phyloP scores from a whole-genome alignment of 306 rosid species.

The Herpetospermum pedunculosum region DNA sequence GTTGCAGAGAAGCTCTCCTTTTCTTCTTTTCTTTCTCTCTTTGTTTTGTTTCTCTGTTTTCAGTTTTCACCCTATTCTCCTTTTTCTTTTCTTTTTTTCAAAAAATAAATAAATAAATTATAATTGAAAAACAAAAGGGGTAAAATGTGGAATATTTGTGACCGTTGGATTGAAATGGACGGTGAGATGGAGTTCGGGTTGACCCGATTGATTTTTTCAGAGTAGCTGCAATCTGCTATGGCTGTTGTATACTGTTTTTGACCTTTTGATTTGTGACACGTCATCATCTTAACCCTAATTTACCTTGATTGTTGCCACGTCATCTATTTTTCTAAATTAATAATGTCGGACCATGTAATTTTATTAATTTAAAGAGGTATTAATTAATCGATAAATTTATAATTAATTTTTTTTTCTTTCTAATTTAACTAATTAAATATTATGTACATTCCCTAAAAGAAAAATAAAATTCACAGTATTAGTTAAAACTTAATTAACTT shows the following conservation, averaged over 20 bases:
- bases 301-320: background rate
- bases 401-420: too few species aligned
- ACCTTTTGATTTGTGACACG: background rate
- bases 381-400: too few species aligned
- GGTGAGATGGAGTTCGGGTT: conserved; percentile 2
- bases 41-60: conserved; percentile 3
- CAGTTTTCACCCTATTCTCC: conserved; percentile 3
- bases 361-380: too few species aligned
- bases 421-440: too few species aligned
- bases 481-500: too few species aligned
- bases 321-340: background rate
- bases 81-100: background rate
- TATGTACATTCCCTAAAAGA: too few species aligned
- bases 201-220: background rate
- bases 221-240: background rate
- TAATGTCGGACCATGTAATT: too few species aligned
- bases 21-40: background rate
- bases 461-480: too few species aligned
- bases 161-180: conserved; percentile 14
- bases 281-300: background rate
- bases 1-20: conserved; percentile 4
- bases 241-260: background rate
- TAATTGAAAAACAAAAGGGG: background rate
- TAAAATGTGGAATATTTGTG: background rate
- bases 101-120: too few species aligned